Evolutionary conservation across 257 asterid species (phyloP), one percentile per base, ranked within the genome.

Genomic region (Knoxia roxburghii): DNA sequence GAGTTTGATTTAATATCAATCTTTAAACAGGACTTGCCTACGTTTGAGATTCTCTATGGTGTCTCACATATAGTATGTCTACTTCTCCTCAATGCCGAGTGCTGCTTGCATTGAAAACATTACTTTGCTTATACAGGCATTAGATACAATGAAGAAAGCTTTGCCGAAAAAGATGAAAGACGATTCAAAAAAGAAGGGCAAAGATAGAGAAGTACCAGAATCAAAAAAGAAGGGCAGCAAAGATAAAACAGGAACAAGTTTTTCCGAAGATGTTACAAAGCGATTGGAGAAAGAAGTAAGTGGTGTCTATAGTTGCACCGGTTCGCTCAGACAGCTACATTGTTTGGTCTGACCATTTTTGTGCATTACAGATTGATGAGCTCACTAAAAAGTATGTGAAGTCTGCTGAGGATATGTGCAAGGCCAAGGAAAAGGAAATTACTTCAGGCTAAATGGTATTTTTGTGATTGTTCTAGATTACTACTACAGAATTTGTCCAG

Each of bases 351-450:
- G 9, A 64, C 32, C 14, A n/a, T 55, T 56, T 65, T 52, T 53
- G 0, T 48, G 35, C 67, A 9, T 73, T 37, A 48, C 85, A 93
- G 98, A 85, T 93, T 33, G 99, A 93, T 33, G 97, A 90, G 58
- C 68, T 86, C 82, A 93, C 99, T 3, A 93, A 88, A 52, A 93
- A 85, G 86, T 93, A 82, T 53, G 85, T 88, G 67, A 90, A 93
- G 87, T 74, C 84, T 17, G 96, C 99, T 23, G 99, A 93, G 82
- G 99, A 90, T 76, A 85, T 88, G 88, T 90, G 96, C 90, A 90
- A 93, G 82, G 81, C 89, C 54, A 93, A 90, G 85, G 99, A 93
- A 68, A 93, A 85, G 77, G 97, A 90, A 77, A 93, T 90, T 43
- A 76, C 82, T 66, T 78, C 67, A 51, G 86, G 91, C 77, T 89